Evolutionary conservation across 202 grass and related monocot genomes (phyloP).

Genomic region (Panicum hallii): DNA sequence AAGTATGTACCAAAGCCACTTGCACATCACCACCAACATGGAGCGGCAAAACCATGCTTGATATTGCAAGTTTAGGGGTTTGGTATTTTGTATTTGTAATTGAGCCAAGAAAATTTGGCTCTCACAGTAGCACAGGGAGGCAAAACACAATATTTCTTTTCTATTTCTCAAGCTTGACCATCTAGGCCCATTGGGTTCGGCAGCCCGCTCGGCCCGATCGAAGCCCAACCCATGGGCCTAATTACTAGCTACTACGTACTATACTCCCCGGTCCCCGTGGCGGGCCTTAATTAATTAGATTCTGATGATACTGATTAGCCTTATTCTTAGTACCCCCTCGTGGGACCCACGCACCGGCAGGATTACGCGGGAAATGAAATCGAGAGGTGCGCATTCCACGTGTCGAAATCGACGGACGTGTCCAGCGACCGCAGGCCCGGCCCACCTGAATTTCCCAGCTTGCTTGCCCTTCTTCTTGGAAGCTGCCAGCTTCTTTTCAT

Average conservation of each 20-base stretch:
- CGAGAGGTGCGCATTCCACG: not conserved
- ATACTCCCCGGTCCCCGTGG: no score
- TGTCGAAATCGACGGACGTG: not conserved
- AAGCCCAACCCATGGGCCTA: not conserved
- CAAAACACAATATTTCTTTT: fast-evolving
- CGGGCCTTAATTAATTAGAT: not conserved
- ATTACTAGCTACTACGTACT: no score
- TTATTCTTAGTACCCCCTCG: not conserved
- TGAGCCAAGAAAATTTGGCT: no score
- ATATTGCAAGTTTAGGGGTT: no score
- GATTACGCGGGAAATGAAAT: not conserved
- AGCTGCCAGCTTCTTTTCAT: not conserved
- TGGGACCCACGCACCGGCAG: not conserved
- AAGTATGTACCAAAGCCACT: no score
- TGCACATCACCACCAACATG: no score
- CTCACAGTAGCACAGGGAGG: no score
- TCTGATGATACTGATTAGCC: not conserved
- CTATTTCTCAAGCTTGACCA: not conserved
- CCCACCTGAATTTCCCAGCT: not conserved
- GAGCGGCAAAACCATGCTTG: no score
- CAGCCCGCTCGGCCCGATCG: not conserved
- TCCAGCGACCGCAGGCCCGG: not conserved
- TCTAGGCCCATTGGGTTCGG: not conserved
- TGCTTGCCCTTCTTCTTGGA: not conserved
- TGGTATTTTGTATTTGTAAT: no score